phyloP scores from a whole-genome alignment of 2,329 filamentous ascomycete species.

The Tolypocladium paradoxum region DNA sequence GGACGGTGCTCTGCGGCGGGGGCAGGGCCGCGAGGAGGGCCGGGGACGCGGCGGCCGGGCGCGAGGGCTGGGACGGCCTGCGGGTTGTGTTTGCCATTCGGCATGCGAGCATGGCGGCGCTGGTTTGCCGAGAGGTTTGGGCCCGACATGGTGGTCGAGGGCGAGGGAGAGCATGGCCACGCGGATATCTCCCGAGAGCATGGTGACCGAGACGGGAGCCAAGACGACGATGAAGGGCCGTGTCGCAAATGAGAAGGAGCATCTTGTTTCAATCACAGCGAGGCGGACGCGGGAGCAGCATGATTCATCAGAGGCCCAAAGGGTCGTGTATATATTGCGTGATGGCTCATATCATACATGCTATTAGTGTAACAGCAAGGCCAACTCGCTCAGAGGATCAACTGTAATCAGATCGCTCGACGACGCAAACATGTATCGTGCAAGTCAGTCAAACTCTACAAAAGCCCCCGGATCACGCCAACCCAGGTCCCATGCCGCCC shows the following conservation, averaged over 20 bases:
- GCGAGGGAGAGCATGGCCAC: background rate
- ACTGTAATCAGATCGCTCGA: background rate
- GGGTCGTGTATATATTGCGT: background rate
- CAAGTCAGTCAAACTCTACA: background rate
- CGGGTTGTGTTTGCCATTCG: slow-evolving; percentile 4
- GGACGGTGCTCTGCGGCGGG: slow-evolving; percentile 14
- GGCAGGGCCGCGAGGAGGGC: background rate
- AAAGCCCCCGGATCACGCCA: background rate
- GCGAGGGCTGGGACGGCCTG: slow-evolving; percentile 2
- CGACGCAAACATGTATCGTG: background rate
- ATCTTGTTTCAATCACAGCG: background rate
- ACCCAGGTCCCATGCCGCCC: background rate
- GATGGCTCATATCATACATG: background rate
- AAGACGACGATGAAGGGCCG: background rate
- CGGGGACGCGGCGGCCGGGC: background rate
- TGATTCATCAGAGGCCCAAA: background rate
- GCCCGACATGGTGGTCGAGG: background rate
- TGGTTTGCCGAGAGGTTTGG: slow-evolving; percentile 4
- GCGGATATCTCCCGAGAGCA: background rate
- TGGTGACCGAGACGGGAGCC: background rate
- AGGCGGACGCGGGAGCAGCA: background rate
- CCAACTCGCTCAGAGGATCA: background rate
- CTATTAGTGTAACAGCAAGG: background rate
- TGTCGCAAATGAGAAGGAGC: background rate
- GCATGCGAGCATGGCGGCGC: slow-evolving; percentile 1